These are phyloP conservation scores for Lentinula sp. DNA, from an alignment of 768 basidiomycete species.

Conservation along the genomic window DNA sequence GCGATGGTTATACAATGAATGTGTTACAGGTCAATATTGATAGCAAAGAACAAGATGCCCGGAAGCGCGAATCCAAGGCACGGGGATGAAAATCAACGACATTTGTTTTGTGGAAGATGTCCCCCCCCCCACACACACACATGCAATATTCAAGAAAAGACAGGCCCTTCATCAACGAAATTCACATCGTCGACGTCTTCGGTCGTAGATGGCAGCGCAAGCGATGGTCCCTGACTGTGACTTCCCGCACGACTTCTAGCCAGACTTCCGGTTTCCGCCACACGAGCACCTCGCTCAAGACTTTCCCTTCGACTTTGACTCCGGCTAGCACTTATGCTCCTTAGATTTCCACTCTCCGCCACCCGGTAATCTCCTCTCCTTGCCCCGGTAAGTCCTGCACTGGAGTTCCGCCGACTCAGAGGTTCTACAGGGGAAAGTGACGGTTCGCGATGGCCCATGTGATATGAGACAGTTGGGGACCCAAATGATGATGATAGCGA, in stretches of 20 bases:
- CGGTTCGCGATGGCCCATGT: conserved; percentile 41
- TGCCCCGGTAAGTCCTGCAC: conserved; percentile 14
- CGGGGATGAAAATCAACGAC: too few species aligned
- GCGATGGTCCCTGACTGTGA: conserved; percentile 19
- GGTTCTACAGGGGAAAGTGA: conserved; percentile 47
- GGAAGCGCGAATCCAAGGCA: too few species aligned
- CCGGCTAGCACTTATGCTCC: conserved; percentile 29
- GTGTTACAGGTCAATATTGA: too few species aligned
- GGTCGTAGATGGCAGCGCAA: conserved; percentile 20
- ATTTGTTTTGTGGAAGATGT: too few species aligned
- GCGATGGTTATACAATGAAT: too few species aligned
- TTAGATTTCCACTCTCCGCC: conserved; percentile 25
- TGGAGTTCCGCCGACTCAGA: conserved; percentile 47
- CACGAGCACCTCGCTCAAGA: conserved; percentile 56
- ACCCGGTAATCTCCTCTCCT: conserved; percentile 22
- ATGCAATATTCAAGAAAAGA: not conserved
- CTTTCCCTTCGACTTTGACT: conserved; percentile 48
- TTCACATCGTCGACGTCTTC: conserved; percentile 11
- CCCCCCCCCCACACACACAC: not conserved
- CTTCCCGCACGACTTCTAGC: conserved; percentile 45
- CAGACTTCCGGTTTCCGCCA: conserved; percentile 65
- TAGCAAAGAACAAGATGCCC: too few species aligned
- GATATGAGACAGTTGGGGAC: conserved; percentile 50
- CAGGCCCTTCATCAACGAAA: not conserved
- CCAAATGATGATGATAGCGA: conserved; percentile 77